phyloP scores from a whole-genome alignment of 495 filamentous ascomycete genomes.

The Neurospora tetraspora region DNA sequence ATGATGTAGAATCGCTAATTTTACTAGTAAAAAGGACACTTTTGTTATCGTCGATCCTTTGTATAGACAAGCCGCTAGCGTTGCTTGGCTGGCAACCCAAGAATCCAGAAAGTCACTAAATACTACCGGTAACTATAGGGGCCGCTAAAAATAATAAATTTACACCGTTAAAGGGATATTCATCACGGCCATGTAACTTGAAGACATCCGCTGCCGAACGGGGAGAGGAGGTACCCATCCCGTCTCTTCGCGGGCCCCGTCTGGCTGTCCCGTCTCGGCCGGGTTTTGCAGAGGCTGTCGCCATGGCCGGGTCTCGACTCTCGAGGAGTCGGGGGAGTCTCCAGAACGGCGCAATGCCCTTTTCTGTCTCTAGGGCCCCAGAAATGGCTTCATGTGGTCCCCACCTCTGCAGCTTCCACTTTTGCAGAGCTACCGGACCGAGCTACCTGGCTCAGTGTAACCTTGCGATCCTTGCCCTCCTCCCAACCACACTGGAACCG shows the following conservation, averaged over 20 bases:
- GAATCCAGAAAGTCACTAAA: too few relatives aligned
- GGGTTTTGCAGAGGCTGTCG: background rate
- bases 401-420: background rate
- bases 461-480: background rate
- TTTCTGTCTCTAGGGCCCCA: background rate
- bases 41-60: too few relatives aligned
- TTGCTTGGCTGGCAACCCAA: too few relatives aligned
- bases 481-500: background rate
- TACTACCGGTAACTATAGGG: too few relatives aligned
- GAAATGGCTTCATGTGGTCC: background rate
- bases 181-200: background rate
- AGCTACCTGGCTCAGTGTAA: background rate
- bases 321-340: background rate
- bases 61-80: too few relatives aligned
- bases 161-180: too few relatives aligned
- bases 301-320: background rate
- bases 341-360: background rate
- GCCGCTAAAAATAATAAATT: too few relatives aligned
- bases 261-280: background rate
- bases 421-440: background rate
- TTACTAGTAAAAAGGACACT: too few relatives aligned
- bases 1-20: too few relatives aligned
- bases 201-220: background rate
- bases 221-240: background rate
- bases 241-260: background rate